Evolutionary conservation across 306 rosid genomes (phyloP).

Genomic region (Quercus engelmannii): DNA sequence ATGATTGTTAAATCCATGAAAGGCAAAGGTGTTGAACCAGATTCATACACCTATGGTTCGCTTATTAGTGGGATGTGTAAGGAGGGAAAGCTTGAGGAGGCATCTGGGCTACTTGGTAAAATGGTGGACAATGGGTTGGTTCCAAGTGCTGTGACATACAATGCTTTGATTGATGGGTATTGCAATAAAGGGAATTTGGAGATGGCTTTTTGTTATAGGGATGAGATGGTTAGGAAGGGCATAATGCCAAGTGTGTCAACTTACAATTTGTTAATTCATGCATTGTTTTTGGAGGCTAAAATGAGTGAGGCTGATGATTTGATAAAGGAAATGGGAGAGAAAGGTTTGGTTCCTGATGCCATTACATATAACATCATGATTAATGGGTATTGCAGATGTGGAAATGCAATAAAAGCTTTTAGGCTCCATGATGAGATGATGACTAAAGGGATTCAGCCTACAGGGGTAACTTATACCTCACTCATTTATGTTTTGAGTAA

Average conservation of each 20-base stretch:
- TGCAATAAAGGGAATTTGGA: slow-evolving; percentile 70
- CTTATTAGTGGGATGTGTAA: slow-evolving; percentile 66
- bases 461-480: slow-evolving; percentile 71
- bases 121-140: slow-evolving; percentile 51
- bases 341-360: slow-evolving; percentile 56
- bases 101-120: slow-evolving; percentile 44
- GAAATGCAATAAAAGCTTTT: slow-evolving; percentile 66
- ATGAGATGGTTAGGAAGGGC: slow-evolving; percentile 71
- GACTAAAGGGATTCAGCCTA: slow-evolving; percentile 48
- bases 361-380: slow-evolving; percentile 76
- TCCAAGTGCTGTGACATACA: slow-evolving; percentile 67
- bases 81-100: slow-evolving; percentile 60
- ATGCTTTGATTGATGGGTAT: slow-evolving; percentile 69
- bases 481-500: slow-evolving; percentile 64
- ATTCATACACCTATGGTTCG: slow-evolving; percentile 62
- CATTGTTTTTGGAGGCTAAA: slow-evolving; percentile 65
- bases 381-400: slow-evolving; percentile 72
- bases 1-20: slow-evolving; percentile 46
- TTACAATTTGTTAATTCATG: slow-evolving; percentile 79
- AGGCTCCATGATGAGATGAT: slow-evolving; percentile 58
- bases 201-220: slow-evolving; percentile 58
- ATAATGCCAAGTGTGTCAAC: slow-evolving; percentile 52
- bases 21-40: slow-evolving; percentile 55
- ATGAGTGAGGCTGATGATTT: slow-evolving; percentile 53
- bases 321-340: slow-evolving; percentile 59